Percentiles rank a stretch among this genome's conserved stretches.
Conservation (phyloP, 2,329 filamentous ascomycete genomes). For the Cladosporium sp. region DNA sequence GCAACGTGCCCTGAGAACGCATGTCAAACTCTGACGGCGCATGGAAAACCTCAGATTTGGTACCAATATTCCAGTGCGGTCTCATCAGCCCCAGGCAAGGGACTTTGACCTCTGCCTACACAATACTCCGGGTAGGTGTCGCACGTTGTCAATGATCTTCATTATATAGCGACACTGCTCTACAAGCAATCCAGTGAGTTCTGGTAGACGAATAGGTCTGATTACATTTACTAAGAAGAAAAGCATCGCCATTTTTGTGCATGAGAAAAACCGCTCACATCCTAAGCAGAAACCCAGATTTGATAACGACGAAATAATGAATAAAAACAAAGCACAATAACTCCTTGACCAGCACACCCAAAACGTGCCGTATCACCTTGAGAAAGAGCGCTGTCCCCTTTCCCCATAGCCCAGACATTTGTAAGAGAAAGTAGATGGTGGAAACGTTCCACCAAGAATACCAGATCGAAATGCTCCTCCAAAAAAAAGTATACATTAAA, state of each 20-base stretch:
- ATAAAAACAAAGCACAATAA: neutral
- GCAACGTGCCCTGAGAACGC: too few species aligned
- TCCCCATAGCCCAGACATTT: neutral
- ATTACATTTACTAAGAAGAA: conserved; percentile 14
- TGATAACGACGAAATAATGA: neutral
- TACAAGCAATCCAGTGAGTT: neutral
- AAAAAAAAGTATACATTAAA: conserved; percentile 3
- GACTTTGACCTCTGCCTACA: neutral
- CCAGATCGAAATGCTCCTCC: neutral
- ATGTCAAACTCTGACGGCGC: too few species aligned
- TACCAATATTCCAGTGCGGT: too few species aligned
- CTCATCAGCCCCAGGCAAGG: neutral
- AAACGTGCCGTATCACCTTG: conserved; percentile 10
- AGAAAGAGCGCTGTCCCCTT: neutral
- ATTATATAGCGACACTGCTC: neutral
- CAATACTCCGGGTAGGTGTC: too few species aligned
- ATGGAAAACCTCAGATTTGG: too few species aligned
- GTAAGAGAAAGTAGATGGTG: neutral
- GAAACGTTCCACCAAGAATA: neutral
- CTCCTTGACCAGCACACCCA: conserved; percentile 1
- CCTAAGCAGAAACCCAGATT: neutral
- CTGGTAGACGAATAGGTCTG: neutral
- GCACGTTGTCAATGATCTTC: neutral
- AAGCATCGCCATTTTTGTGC: conserved; percentile 8
- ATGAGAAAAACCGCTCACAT: conserved; percentile 6